Percentiles rank a stretch among this genome's conserved stretches.
phyloP scores from a whole-genome alignment of 805 yeast species.

The Candida berthetii region DNA sequence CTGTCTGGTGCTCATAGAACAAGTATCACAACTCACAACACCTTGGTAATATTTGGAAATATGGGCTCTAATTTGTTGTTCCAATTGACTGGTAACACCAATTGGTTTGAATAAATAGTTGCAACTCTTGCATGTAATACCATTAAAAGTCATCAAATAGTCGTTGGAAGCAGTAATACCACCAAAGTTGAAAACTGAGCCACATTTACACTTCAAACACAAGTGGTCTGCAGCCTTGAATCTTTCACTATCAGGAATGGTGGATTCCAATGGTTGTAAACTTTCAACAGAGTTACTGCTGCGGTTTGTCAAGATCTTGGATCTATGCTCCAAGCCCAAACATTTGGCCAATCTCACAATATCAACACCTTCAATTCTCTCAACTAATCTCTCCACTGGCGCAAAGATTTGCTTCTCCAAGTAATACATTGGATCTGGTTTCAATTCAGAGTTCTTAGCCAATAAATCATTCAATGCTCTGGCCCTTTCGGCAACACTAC shows the following conservation, averaged over 20 bases:
- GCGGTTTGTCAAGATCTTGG: slow-evolving; percentile 23
- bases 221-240: slow-evolving; percentile 61
- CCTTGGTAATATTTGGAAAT: slow-evolving; percentile 81
- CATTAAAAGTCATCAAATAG: slow-evolving; percentile 58
- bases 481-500: slow-evolving; percentile 72
- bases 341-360: slow-evolving; percentile 68
- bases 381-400: slow-evolving; percentile 84
- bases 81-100: slow-evolving; percentile 66
- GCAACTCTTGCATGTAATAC: slow-evolving; percentile 68
- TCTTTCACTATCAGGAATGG: slow-evolving; percentile 75
- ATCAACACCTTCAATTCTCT: slow-evolving; percentile 83
- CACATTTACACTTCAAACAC: slow-evolving; percentile 57
- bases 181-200: slow-evolving; percentile 53
- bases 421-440: slow-evolving; percentile 74
- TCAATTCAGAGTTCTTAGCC: slow-evolving; percentile 39
- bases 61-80: slow-evolving; percentile 59
- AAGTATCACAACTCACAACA: slow-evolving; percentile 79
- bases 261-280: slow-evolving; percentile 73
- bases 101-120: slow-evolving; percentile 41
- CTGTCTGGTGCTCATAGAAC: slow-evolving; percentile 77
- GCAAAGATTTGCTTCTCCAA: slow-evolving; percentile 85
- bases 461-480: slow-evolving; percentile 73
- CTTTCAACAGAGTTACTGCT: slow-evolving; percentile 27
- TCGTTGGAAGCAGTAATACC: slow-evolving; percentile 65
- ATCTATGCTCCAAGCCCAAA: slow-evolving; percentile 69